Evolutionary conservation across 148 eudicot genomes (phyloP).

Genomic region (Camellia lanceoleosa): DNA sequence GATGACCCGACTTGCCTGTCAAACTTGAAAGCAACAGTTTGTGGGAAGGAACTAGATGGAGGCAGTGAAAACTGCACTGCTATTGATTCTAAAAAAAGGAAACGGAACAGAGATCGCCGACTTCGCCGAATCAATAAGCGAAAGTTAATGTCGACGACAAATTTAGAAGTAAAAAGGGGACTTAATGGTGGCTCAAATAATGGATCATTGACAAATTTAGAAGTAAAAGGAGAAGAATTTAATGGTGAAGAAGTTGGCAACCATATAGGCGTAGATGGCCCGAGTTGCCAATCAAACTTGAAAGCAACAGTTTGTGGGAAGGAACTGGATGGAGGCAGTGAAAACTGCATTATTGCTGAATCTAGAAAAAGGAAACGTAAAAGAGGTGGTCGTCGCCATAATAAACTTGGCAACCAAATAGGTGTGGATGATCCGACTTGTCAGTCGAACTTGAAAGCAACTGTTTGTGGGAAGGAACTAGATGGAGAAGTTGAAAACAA

Average conservation of each 20-base stretch:
- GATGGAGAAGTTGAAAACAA: too few relatives aligned
- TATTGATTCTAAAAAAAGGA: constrained; percentile 5
- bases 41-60: not conserved
- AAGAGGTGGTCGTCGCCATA: too few relatives aligned
- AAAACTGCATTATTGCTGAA: not conserved
- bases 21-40: constrained; percentile 3
- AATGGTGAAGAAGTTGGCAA: not conserved
- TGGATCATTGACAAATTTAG: not conserved
- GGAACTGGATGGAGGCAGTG: not conserved
- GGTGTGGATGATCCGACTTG: too few relatives aligned
- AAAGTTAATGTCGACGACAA: not conserved
- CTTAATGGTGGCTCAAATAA: too few relatives aligned
- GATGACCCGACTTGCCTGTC: not conserved
- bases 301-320: not conserved
- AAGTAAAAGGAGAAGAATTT: not conserved
- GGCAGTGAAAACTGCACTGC: not conserved
- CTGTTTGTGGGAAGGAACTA: too few relatives aligned
- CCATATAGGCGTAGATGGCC: not conserved
- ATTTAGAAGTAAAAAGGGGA: not conserved
- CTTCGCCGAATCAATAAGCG: not conserved
- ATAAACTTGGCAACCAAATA: too few relatives aligned
- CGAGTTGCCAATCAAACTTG: not conserved
- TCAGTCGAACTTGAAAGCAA: too few relatives aligned
- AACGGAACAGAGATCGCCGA: not conserved
- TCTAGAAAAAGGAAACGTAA: not conserved